These are phyloP conservation scores for Papiliotrema laurentii DNA, from an alignment of 1,284 basidiomycete genomes.

Conservation along the genomic window DNA sequence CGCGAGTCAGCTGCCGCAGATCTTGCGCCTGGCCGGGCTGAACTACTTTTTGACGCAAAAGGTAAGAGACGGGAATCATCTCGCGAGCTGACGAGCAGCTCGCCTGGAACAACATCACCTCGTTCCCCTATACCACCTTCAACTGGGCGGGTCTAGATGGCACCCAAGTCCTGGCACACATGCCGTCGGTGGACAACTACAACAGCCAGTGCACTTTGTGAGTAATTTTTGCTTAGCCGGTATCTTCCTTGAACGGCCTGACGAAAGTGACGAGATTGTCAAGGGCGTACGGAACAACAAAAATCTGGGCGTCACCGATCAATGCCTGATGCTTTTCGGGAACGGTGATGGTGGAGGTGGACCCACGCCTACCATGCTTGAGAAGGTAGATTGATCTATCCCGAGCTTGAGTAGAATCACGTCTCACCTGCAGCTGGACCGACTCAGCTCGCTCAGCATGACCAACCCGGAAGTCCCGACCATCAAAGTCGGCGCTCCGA, in stretches of 20 bases:
- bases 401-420: slow-evolving; percentile 62
- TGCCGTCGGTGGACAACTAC: slow-evolving; percentile 65
- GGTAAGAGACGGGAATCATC: slow-evolving; percentile 2
- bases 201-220: slow-evolving; percentile 2
- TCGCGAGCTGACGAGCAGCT: not conserved
- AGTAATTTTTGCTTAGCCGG: not conserved
- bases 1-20: slow-evolving; percentile 53
- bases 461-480: slow-evolving; percentile 55
- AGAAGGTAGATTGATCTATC: slow-evolving; percentile 83
- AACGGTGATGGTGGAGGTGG: slow-evolving; percentile 73
- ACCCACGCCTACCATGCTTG: slow-evolving; percentile 65
- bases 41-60: slow-evolving; percentile 65
- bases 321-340: slow-evolving; percentile 74
- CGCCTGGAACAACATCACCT: slow-evolving; percentile 8
- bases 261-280: slow-evolving; percentile 60
- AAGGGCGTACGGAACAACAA: slow-evolving; percentile 75
- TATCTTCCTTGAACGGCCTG: not conserved
- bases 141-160: slow-evolving; percentile 89
- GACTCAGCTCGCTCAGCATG: slow-evolving; percentile 10
- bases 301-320: slow-evolving; percentile 70
- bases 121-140: slow-evolving; percentile 56
- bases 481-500: slow-evolving; percentile 66
- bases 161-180: slow-evolving; percentile 60
- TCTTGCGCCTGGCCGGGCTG: slow-evolving; percentile 72
- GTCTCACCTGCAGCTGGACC: slow-evolving; percentile 10